A percentile compares a stretch with the other conserved stretches of the same genome.
These are phyloP conservation scores for Sphagnurus paluster DNA, from an alignment of 1,284 basidiomycete species.

Conservation along the genomic window DNA sequence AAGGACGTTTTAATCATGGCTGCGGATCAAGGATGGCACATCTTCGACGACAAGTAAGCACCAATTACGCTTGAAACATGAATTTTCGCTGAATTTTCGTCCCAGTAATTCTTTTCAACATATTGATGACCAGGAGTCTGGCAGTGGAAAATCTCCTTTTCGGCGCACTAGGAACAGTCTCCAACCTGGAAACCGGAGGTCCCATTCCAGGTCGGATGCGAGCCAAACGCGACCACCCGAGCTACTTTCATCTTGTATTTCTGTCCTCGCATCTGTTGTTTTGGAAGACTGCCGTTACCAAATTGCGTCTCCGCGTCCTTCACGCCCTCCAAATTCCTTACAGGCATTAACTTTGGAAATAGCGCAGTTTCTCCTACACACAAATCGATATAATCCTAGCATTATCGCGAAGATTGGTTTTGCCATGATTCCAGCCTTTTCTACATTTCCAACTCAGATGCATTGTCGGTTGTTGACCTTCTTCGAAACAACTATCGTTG, in stretches of 20 bases:
- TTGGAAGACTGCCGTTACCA: slow-evolving; percentile 70
- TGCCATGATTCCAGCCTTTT: slow-evolving; percentile 67
- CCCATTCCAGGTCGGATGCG: slow-evolving; percentile 42
- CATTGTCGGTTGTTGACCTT: slow-evolving; percentile 58
- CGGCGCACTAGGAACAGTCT: slow-evolving; percentile 44
- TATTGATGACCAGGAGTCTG: slow-evolving; percentile 8
- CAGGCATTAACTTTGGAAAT: slow-evolving; percentile 65
- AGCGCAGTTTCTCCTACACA: slow-evolving; percentile 57
- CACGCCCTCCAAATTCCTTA: slow-evolving; percentile 63
- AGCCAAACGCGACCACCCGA: slow-evolving; percentile 40
- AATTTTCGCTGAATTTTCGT: background rate
- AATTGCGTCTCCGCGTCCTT: slow-evolving; percentile 52
- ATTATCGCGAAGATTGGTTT: slow-evolving; percentile 59
- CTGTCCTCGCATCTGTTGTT: slow-evolving; percentile 60
- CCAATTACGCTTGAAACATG: background rate
- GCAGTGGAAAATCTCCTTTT: slow-evolving; percentile 39
- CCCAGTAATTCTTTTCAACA: slow-evolving; percentile 6
- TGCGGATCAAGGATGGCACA: slow-evolving; percentile 55
- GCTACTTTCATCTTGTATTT: slow-evolving; percentile 60
- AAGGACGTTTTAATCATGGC: slow-evolving; percentile 61
- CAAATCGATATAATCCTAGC: slow-evolving; percentile 50
- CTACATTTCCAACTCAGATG: slow-evolving; percentile 61
- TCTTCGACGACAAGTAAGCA: slow-evolving; percentile 40
- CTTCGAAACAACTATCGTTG: slow-evolving; percentile 60
- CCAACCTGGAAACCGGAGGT: slow-evolving; percentile 31